Percentiles rank a stretch among this genome's conserved stretches.
Evolutionary conservation across 1,284 basidiomycete species (phyloP).

Genomic region (Ceratobasidium sp.): DNA sequence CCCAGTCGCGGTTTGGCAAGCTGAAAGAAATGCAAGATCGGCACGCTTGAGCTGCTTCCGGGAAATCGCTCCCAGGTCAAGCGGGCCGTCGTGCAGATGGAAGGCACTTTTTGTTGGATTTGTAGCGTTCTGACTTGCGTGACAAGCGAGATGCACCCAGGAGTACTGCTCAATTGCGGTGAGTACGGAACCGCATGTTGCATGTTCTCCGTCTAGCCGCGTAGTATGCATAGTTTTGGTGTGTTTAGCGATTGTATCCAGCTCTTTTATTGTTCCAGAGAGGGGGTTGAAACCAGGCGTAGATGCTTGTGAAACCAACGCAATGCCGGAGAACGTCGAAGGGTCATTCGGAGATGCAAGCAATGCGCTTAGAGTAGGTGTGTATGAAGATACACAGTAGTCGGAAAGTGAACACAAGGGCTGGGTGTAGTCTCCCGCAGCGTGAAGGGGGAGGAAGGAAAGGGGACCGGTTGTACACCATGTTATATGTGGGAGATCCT

Average conservation of each 20-base stretch:
- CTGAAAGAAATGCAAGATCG: not conserved
- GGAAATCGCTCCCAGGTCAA: not conserved
- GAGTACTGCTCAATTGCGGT: constrained; percentile 1
- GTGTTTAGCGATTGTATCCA: not conserved
- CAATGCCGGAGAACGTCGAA: not conserved
- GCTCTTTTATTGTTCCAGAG: not conserved
- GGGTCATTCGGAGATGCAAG: not conserved
- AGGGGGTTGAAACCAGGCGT: not conserved
- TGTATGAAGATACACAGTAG: constrained; percentile 53
- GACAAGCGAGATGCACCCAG: constrained; percentile 35
- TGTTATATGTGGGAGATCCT: constrained; percentile 51
- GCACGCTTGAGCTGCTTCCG: not conserved
- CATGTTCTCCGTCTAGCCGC: not conserved
- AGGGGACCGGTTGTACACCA: constrained; percentile 58
- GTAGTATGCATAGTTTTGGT: too few relatives aligned
- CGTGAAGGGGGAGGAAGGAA: constrained; percentile 57
- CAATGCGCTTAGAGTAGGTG: constrained; percentile 49
- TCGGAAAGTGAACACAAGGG: constrained; percentile 45
- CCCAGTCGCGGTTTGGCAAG: constrained; percentile 1
- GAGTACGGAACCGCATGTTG: not conserved
- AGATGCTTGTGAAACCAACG: not conserved
- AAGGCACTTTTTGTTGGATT: constrained; percentile 13
- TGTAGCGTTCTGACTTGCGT: not conserved
- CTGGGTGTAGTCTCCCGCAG: constrained; percentile 52
- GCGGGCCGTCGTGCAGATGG: constrained; percentile 1